phyloP scores from a whole-genome alignment of 1,284 basidiomycete genomes.

The Apiotrichum gracile region DNA sequence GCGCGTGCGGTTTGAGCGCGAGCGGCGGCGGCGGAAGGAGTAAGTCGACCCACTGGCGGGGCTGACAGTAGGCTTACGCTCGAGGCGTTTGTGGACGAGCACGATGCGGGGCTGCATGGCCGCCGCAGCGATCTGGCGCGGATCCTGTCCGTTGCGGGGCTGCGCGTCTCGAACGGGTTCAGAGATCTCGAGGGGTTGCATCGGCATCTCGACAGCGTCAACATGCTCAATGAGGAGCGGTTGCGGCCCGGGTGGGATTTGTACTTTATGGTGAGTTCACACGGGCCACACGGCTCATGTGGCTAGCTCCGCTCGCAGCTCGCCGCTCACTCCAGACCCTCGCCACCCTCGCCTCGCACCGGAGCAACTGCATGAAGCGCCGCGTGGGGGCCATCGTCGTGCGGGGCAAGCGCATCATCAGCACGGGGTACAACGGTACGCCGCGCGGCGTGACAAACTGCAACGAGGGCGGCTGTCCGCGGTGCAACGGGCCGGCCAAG shows the following conservation, averaged over 20 bases:
- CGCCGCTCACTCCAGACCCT: constrained; percentile 55
- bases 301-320: neutral
- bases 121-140: constrained; percentile 39
- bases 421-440: constrained; percentile 99
- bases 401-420: constrained; percentile 52
- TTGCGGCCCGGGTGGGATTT: constrained; percentile 85
- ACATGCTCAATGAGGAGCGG: constrained; percentile 65
- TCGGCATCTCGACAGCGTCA: constrained; percentile 59
- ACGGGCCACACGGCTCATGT: neutral
- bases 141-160: constrained; percentile 45
- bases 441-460: constrained; percentile 83
- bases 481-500: constrained; percentile 62
- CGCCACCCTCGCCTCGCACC: constrained; percentile 75
- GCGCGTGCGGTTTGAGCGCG: constrained; percentile 47
- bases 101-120: constrained; percentile 55
- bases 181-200: constrained; percentile 55
- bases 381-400: constrained; percentile 90
- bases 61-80: constrained; percentile 49
- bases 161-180: constrained; percentile 70
- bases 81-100: constrained; percentile 60
- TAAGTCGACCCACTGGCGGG: neutral
- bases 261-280: constrained; percentile 79
- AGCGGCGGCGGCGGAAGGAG: constrained; percentile 3
- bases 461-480: constrained; percentile 74
- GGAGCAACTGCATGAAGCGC: constrained; percentile 97